Evolutionary conservation across 1,284 basidiomycete species (phyloP), one percentile per base, ranked within the genome.

Genomic region (Melampsora larici-populina): DNA sequence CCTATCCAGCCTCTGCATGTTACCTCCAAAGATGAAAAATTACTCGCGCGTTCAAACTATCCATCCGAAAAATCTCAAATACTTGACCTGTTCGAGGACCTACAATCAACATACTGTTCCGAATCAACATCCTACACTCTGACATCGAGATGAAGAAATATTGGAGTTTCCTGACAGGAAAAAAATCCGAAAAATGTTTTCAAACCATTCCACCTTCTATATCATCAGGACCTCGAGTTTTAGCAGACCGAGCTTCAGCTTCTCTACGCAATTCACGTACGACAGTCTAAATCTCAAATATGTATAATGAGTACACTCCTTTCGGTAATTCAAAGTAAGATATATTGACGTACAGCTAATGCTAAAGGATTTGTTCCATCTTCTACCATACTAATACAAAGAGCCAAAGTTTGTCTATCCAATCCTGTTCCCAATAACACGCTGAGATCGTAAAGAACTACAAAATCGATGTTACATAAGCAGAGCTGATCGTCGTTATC

Each of bases 321-420:
- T 55, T 55, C 24, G 3, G 51, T 3, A 24, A 55, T 13, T 13
- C 8, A 24, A 24, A 77, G 6, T 29, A 60, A 18, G 49, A 31
- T 17, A 7, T 46, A 13, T 24, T n/a, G 9, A 67, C 62, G 33
- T 43, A 79, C 79, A 49, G 79, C 79, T 49, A 79, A 66, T 9
- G 79, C 79, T 49, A 76, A 78, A 15, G 79, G 79, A 26, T 79
- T 79, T 24, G 78, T 64, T 2, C 79, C 79, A 21, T 79, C 78
- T 62, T 79, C 79, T 43, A 79, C 66, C 72, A 79, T 68, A 26
- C 70, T 68, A 18, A 79, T 60, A 49, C 78, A 78, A 4, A 60
- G 48, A 11, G 79, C 79, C 2, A 79, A 71, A 31, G 73, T 74
- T 48, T 78, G 77, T 15, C 72, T 65, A 64, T 79, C 79, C 33